Evolutionary conservation across 2,329 filamentous ascomycete genomes (phyloP).

Genomic region (Cercospora nicotianae): DNA sequence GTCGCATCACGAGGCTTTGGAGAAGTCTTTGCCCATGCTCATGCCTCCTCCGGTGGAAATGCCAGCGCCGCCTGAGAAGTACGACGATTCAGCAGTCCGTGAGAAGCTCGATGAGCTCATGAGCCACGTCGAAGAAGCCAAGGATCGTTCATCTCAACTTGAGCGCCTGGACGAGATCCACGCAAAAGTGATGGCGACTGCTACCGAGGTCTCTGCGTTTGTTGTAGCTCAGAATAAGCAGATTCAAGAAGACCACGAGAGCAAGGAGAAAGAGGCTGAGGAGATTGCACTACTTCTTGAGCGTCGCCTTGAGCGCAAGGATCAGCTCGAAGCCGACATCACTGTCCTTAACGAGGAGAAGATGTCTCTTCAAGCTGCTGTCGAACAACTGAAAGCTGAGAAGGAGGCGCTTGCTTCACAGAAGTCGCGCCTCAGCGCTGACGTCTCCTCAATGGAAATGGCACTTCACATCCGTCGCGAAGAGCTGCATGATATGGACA

Average conservation of each 20-base stretch:
- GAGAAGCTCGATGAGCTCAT: slow-evolving; percentile 56
- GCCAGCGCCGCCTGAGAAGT: slow-evolving; percentile 56
- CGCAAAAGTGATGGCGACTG: slow-evolving; percentile 79
- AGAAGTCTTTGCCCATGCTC: slow-evolving; percentile 46
- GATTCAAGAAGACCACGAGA: slow-evolving; percentile 74
- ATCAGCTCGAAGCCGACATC: slow-evolving; percentile 55
- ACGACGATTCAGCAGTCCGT: slow-evolving; percentile 57
- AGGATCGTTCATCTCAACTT: slow-evolving; percentile 71
- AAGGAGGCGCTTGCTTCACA: slow-evolving; percentile 74
- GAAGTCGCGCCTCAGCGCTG: slow-evolving; percentile 76
- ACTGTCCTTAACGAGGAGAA: slow-evolving; percentile 49
- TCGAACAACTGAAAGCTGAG: slow-evolving; percentile 63
- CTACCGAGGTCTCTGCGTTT: slow-evolving; percentile 80
- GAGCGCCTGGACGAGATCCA: slow-evolving; percentile 87
- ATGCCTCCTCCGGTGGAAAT: slow-evolving; percentile 44
- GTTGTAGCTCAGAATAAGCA: slow-evolving; percentile 73
- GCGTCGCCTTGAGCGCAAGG: slow-evolving; percentile 67
- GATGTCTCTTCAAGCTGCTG: slow-evolving; percentile 51
- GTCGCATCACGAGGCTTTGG: slow-evolving; percentile 45
- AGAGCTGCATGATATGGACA: slow-evolving; percentile 87
- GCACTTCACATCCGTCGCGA: slow-evolving; percentile 85
- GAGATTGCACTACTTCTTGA: slow-evolving; percentile 81
- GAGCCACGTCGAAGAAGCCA: slow-evolving; percentile 64
- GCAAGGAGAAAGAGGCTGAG: slow-evolving; percentile 74
- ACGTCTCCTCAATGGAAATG: slow-evolving; percentile 88